Percentiles rank a stretch among this genome's conserved stretches.
Conservation (phyloP, 805 yeast genomes). For the Ogataea trehaloabstinens region DNA sequence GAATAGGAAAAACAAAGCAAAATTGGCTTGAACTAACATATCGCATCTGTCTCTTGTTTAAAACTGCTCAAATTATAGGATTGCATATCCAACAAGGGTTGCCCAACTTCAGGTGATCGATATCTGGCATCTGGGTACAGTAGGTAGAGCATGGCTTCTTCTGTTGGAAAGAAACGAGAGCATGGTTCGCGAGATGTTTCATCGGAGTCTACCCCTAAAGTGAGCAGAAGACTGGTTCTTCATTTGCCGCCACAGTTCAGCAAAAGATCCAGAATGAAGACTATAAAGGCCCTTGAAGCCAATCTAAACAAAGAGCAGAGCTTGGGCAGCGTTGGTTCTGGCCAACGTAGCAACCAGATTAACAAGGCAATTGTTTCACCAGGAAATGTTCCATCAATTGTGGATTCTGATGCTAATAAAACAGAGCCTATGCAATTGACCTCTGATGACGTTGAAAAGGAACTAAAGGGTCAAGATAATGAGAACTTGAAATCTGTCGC, state of each 20-base stretch:
- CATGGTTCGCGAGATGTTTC: slow-evolving; percentile 14
- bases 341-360: too few relatives aligned
- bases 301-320: background rate
- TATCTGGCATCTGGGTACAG: too few relatives aligned
- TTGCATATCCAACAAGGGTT: too few relatives aligned
- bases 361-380: too few relatives aligned
- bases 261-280: slow-evolving; percentile 6
- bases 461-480: background rate
- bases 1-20: too few relatives aligned
- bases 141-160: background rate
- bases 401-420: slow-evolving; percentile 1
- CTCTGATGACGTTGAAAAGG: slow-evolving; percentile 13
- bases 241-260: slow-evolving; percentile 19
- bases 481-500: too few relatives aligned
- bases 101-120: too few relatives aligned
- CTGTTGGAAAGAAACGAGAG: slow-evolving; percentile 13
- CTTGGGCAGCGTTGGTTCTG: background rate
- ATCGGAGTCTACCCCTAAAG: slow-evolving; percentile 12
- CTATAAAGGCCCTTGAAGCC: background rate
- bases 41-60: too few relatives aligned
- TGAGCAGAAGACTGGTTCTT: slow-evolving; percentile 16
- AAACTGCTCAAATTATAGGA: too few relatives aligned
- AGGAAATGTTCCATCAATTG: too few relatives aligned
- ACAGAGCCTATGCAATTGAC: slow-evolving; percentile 5
- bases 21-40: too few relatives aligned